Base-by-base conservation (phyloP, 208 protist genomes). In the Acanthamoeba divionensis region DNA sequence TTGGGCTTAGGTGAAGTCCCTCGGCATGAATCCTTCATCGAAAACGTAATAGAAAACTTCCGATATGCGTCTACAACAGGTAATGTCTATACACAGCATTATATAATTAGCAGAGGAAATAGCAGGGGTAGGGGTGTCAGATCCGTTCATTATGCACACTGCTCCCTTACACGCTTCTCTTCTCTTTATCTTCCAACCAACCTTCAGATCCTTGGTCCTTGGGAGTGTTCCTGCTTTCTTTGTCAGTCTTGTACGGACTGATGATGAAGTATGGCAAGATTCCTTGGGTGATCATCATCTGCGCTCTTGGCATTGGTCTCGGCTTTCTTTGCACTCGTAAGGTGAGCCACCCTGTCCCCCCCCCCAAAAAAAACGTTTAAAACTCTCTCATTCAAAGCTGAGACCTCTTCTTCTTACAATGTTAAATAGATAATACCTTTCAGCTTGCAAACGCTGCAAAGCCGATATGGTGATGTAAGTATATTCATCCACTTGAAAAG, bases 271-370 rank as follows among this genome's bases (percentile, higher is more conserved):
- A 57, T 24, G 10, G n/a, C 12, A 90, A 90, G 24, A 48, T 91
- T 21, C 82, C 82, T 9, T 91, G 73, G 73, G 90, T 83, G 26
- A 89, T 90, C 54, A 73, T 91, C 57, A 21, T 91, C 36, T 88
- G 62, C 26, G 36, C 44, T 18, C 54, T 90, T n/a, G 82, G 73
- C 44, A 91, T 91, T 24, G 15, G 60, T 33, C 62, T 90, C 24
- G 83, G 79, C 79, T 69, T 60, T 29, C 6, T 18, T 36, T 69
- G 73, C 73, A 44, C 73, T 7, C 73, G 63, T 38, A 21, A 83
- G n/a, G 73, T 83, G 63, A 44, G 29, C 12, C 31, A 6, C 45
- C 26, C 26, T 4, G 15, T 7, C 65, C 36, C 12, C 29, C 8
- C 62, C 62, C 44, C 62, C n/a, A n/a, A n/a, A 26, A 36, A 13